Base-by-base conservation (phyloP, 352 stramenopile genomes). In the Globisporangium nodosum region DNA sequence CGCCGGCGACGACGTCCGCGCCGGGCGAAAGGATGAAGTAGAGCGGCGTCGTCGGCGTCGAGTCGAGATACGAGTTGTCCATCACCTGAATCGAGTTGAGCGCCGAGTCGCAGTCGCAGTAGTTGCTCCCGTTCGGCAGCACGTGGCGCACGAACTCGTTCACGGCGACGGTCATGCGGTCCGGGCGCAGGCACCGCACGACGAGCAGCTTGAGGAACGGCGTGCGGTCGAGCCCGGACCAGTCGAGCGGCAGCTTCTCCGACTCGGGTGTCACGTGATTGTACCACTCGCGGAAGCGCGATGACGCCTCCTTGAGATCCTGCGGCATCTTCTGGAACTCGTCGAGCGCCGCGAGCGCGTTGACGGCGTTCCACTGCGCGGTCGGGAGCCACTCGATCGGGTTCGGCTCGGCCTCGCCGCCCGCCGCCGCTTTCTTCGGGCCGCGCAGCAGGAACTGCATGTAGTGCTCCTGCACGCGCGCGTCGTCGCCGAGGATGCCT, bases 241-340 rank as follows among this genome's bases (percentile, higher is more conserved):
- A 99, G 69, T 98, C 96, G 16, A 99, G 77, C 3, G 96, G 96
- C 27, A 99, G 72, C 75, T 99, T 99, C 68, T 99, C 96, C 0
- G 76, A 92, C 69, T 99, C 96, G 8, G 96, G 96, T 0, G 91
- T 96, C 61, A 96, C 88, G 65, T 95, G 80, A 75, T 98, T 98
- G 80, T 98, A 99, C 96, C 96, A 99, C 72, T 99, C 96, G n/a
- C 90, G 79, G 81, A 99, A 99, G 39, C 96, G 85, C 15, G 82
- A 90, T 9, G 93, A 89, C 30, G 96, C 96, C 74, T 99, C 96
- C 40, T 98, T 91, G 9, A 99, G 68, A 67, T 99, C 96, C 54
- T 92, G 87, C 30, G 88, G 92, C 74, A 99, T 97, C 65, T 98
- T 98, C 49, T 92, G 78, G 70, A 99, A 99, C 63, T 98, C 96